These are phyloP conservation scores for Gyrodon tennesseensis DNA, from an alignment of 1,284 basidiomycete species.

Conservation along the genomic window DNA sequence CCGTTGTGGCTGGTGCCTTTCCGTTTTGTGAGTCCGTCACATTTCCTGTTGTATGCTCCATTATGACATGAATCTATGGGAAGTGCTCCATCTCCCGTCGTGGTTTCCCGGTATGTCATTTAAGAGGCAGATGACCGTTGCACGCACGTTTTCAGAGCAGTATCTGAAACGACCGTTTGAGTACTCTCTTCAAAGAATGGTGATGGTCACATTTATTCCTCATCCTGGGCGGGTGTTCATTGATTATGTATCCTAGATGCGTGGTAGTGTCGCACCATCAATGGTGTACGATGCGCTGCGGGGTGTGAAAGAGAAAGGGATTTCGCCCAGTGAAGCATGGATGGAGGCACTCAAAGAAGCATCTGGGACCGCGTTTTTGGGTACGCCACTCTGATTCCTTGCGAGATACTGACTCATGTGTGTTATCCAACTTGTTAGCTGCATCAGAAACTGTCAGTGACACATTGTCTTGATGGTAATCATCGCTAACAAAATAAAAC, in stretches of 20 bases:
- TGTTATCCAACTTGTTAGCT: neutral
- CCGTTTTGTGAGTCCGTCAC: no score
- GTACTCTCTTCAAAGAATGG: slow-evolving; percentile 17
- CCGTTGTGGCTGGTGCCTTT: no score
- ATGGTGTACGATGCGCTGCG: slow-evolving; percentile 28
- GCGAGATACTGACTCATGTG: neutral
- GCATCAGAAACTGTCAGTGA: slow-evolving; percentile 23
- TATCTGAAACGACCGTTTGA: slow-evolving; percentile 24
- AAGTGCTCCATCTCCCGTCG: slow-evolving; percentile 25
- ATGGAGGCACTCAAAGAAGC: slow-evolving; percentile 21
- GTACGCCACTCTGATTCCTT: slow-evolving; percentile 2
- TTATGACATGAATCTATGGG: neutral
- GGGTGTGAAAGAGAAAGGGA: slow-evolving; percentile 16
- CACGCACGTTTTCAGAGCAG: neutral
- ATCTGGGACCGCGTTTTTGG: slow-evolving; percentile 20
- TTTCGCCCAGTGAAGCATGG: neutral
- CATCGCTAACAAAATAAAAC: neutral
- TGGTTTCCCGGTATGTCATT: slow-evolving; percentile 36
- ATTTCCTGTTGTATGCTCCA: neutral
- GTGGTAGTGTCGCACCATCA: slow-evolving; percentile 6
- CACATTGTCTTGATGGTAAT: neutral
- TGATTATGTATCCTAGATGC: neutral
- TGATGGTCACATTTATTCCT: neutral
- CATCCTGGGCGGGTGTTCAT: neutral
- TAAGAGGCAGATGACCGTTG: slow-evolving; percentile 21